phyloP scores from a whole-genome alignment of 768 basidiomycete genomes.

The Kwoniella europaea region DNA sequence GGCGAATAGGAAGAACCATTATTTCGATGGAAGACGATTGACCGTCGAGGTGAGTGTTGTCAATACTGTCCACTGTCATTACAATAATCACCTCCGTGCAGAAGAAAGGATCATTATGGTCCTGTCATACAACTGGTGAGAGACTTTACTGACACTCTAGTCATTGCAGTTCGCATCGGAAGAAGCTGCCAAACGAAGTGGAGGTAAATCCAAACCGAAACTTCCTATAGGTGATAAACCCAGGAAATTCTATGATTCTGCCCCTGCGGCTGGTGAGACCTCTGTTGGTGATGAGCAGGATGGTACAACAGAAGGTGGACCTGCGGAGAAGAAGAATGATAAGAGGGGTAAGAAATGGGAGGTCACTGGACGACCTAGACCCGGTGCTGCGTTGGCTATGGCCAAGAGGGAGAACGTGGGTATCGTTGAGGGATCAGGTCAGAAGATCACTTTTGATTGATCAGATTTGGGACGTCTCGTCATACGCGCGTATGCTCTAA shows the following conservation, averaged over 20 bases:
- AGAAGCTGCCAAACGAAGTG: conserved; percentile 53
- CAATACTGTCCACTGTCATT: no score
- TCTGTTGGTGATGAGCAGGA: conserved; percentile 2
- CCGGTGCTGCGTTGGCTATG: conserved; percentile 61
- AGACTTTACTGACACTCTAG: no score
- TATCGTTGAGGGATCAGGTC: conserved; percentile 58
- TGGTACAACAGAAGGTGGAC: conserved; percentile 23
- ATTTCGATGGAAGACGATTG: conserved; percentile 79
- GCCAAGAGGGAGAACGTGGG: conserved; percentile 60
- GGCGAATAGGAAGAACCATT: conserved; percentile 81
- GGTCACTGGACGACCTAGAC: conserved; percentile 55
- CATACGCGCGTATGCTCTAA: no score
- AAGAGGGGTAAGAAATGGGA: conserved; percentile 58
- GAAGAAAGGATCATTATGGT: no score
- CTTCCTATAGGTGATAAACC: conserved; percentile 20
- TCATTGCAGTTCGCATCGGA: conserved; percentile 56
- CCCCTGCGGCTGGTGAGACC: conserved; percentile 19
- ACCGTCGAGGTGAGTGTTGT: conserved; percentile 63
- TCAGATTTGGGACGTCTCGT: conserved; percentile 28
- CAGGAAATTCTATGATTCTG: conserved; percentile 3
- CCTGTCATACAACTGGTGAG: no score
- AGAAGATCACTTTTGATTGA: conserved; percentile 62
- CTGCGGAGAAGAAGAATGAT: conserved; percentile 29
- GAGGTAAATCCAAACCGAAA: conserved; percentile 27
- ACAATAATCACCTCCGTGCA: no score